A percentile compares a stretch with the other conserved stretches of the same genome.
These are phyloP conservation scores for Umbelopsis sp. DNA, from an alignment of 192 early-diverging fungal species.

Conservation along the genomic window DNA sequence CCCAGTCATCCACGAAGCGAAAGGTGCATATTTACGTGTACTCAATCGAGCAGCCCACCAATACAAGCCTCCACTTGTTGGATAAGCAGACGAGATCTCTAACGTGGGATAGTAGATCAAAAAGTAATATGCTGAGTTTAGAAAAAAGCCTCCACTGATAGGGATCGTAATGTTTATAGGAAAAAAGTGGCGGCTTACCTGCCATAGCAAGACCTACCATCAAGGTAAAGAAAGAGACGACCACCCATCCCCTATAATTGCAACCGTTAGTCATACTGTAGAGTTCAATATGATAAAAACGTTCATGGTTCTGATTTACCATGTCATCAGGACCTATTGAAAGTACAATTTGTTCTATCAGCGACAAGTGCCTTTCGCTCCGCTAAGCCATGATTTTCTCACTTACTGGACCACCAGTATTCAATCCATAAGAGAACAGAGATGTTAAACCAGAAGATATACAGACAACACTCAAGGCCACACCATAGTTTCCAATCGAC, in stretches of 20 bases:
- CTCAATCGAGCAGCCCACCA: constrained; percentile 29
- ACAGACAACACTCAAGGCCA: constrained; percentile 51
- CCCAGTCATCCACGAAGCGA: constrained; percentile 55
- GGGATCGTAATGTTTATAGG: constrained; percentile 15
- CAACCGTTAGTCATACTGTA: background rate
- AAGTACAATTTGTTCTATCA: background rate
- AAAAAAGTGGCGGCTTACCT: too few relatives aligned
- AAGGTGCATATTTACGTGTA: constrained; percentile 36
- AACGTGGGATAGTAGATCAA: constrained; percentile 25
- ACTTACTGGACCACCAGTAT: constrained; percentile 47
- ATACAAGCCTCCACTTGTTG: constrained; percentile 44
- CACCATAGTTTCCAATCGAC: constrained; percentile 35
- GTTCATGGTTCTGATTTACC: background rate
- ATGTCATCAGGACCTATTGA: constrained; percentile 28
- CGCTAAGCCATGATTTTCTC: background rate
- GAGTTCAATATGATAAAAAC: background rate
- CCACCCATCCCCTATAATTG: constrained; percentile 42
- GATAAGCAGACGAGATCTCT: constrained; percentile 49
- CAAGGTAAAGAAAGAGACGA: constrained; percentile 49
- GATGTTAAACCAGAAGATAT: constrained; percentile 50
- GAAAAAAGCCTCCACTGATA: background rate
- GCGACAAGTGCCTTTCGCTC: background rate
- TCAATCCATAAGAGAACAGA: constrained; percentile 46
- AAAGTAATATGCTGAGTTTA: background rate
- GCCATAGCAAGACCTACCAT: constrained; percentile 47